Evolutionary conservation across 2,329 filamentous ascomycete species (phyloP).

Genomic region (Pezicula neosporulosa): DNA sequence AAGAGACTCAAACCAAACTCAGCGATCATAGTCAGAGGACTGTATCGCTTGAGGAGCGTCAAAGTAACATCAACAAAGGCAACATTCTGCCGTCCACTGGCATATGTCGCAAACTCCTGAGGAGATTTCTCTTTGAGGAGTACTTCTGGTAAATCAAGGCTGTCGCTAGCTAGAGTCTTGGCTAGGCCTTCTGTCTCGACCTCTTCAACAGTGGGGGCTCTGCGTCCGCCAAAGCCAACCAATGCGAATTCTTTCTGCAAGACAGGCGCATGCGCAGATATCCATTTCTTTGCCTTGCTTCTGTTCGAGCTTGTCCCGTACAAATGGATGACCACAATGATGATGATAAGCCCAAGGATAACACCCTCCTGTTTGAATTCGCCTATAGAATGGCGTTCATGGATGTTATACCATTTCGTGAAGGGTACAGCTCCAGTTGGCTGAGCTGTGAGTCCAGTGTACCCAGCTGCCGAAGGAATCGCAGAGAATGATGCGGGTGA

Average conservation of each 20-base stretch:
- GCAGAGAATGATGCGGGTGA: constrained; percentile 46
- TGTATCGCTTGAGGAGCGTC: constrained; percentile 80
- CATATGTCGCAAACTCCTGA: constrained; percentile 84
- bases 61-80: constrained; percentile 87
- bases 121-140: constrained; percentile 83
- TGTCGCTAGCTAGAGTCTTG: constrained; percentile 34
- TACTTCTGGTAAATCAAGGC: constrained; percentile 42
- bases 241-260: constrained; percentile 80
- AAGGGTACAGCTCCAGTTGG: constrained; percentile 60
- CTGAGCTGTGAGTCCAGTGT: constrained; percentile 40
- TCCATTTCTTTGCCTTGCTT: constrained; percentile 76
- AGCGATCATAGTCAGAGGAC: constrained; percentile 64
- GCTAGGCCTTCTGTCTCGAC: constrained; percentile 36
- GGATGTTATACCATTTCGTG: constrained; percentile 95
- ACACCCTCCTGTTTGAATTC: constrained; percentile 89
- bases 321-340: constrained; percentile 76
- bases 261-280: constrained; percentile 66
- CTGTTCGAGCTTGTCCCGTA: constrained; percentile 80
- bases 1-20: constrained; percentile 73
- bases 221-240: constrained; percentile 71
- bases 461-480: constrained; percentile 38
- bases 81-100: constrained; percentile 86
- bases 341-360: constrained; percentile 69
- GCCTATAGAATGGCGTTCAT: constrained; percentile 78
- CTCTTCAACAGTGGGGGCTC: constrained; percentile 40